A percentile compares a stretch with the other conserved stretches of the same genome.
phyloP scores from a whole-genome alignment of 345 rosid genomes.

The Gossypium anomalum region DNA sequence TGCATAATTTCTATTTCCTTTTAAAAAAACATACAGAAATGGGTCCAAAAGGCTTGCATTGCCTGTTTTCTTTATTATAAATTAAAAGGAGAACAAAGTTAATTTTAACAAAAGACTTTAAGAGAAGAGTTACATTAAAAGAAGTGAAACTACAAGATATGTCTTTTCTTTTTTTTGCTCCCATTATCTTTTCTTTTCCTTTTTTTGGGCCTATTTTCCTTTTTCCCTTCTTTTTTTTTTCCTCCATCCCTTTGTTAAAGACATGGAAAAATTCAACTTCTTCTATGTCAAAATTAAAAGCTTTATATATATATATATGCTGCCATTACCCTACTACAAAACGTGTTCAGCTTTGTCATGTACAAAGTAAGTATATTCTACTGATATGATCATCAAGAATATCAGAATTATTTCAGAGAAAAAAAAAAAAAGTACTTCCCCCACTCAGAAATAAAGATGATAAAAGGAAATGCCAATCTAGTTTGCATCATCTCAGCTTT shows the following conservation, averaged over 20 bases:
- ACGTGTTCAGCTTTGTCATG: conserved; percentile 26
- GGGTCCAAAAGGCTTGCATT: background rate
- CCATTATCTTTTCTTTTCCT: background rate
- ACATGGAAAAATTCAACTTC: conserved; percentile 26
- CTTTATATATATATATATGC: background rate
- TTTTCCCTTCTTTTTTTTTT: too few relatives aligned
- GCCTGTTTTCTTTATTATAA: background rate
- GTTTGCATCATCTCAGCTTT: background rate
- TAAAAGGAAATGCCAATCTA: background rate
- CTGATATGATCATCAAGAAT: conserved; percentile 16
- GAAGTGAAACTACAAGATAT: background rate
- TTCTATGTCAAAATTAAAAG: conserved; percentile 27
- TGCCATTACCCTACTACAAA: conserved; percentile 14
- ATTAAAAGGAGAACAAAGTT: background rate
- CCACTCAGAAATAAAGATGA: background rate
- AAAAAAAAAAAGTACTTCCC: background rate
- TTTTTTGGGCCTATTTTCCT: too few relatives aligned
- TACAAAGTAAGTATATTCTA: conserved; percentile 22
- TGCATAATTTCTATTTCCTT: background rate
- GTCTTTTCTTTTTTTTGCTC: background rate
- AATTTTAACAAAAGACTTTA: background rate
- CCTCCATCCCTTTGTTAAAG: conserved; percentile 26
- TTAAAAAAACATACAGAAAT: background rate
- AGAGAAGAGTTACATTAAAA: background rate
- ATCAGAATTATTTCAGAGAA: background rate